These are phyloP conservation scores for Boletus insuetus DNA, from an alignment of 768 basidiomycete species.

Conservation along the genomic window DNA sequence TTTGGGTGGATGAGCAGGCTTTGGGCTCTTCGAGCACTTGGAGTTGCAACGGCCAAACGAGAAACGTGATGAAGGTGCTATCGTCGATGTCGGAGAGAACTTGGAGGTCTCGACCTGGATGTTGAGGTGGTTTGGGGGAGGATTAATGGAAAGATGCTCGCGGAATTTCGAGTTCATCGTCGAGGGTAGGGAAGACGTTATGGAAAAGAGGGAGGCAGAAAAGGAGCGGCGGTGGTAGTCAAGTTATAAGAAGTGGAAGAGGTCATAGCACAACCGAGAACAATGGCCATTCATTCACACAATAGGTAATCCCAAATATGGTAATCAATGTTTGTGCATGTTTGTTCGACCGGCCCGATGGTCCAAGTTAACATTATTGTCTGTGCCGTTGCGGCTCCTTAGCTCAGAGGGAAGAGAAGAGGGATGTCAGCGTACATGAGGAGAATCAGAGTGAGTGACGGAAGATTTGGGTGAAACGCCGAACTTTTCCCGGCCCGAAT, in stretches of 20 bases:
- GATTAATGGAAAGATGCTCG: constrained; percentile 28
- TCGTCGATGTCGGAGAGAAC: constrained; percentile 45
- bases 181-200: background rate
- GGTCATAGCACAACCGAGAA: constrained; percentile 10
- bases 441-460: too few relatives aligned
- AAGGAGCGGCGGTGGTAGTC: constrained; percentile 11
- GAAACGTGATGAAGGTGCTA: constrained; percentile 27
- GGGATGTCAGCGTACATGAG: too few relatives aligned
- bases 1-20: background rate
- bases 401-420: too few relatives aligned
- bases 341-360: background rate
- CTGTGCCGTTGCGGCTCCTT: too few relatives aligned
- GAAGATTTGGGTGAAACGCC: too few relatives aligned
- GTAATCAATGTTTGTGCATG: constrained; percentile 6
- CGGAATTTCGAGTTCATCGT: constrained; percentile 32
- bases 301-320: constrained; percentile 17
- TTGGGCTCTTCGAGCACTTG: constrained; percentile 4
- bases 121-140: constrained; percentile 8
- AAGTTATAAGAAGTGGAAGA: background rate
- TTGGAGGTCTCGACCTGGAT: constrained; percentile 34
- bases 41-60: constrained; percentile 21
- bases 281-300: constrained; percentile 17
- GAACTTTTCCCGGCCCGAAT: too few relatives aligned
- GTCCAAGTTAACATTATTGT: too few relatives aligned
- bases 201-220: background rate